Conservation (phyloP, 225 moss, liverwort and hornwort genomes). For the Polytrichum formosum region DNA sequence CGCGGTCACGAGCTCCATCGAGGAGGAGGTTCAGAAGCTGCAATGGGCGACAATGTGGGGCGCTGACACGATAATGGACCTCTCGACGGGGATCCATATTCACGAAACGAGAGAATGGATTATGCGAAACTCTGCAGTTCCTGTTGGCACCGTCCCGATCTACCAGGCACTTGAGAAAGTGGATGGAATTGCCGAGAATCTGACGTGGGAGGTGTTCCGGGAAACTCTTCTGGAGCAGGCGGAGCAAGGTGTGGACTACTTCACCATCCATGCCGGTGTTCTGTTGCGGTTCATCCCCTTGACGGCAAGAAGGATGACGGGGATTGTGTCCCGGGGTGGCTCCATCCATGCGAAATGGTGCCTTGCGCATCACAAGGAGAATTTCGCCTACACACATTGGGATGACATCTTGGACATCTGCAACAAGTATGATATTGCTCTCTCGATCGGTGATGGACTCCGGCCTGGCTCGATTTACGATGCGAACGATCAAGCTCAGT, state of each 20-base stretch:
- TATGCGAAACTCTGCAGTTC: slow-evolving; percentile 79
- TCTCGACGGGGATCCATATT: slow-evolving; percentile 85
- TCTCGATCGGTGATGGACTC: slow-evolving; percentile 89
- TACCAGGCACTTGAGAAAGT: slow-evolving; percentile 97
- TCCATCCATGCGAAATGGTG: slow-evolving; percentile 99
- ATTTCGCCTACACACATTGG: slow-evolving; percentile 91
- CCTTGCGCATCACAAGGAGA: slow-evolving; percentile 89
- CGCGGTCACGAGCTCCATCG: slow-evolving; percentile 88
- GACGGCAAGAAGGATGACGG: slow-evolving; percentile 85
- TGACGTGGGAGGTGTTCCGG: slow-evolving; percentile 90
- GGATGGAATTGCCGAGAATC: slow-evolving; percentile 78
- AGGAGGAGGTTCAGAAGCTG: slow-evolving; percentile 96
- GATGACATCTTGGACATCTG: slow-evolving; percentile 92
- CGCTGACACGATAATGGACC: slow-evolving; percentile 94
- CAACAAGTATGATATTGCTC: slow-evolving; percentile 83
- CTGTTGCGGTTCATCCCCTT: slow-evolving; percentile 85
- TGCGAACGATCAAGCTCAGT: slow-evolving; percentile 92
- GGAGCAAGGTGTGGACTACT: slow-evolving; percentile 97
- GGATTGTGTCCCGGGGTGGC: slow-evolving; percentile 90
- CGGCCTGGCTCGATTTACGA: slow-evolving; percentile 89
- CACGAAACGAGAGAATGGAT: slow-evolving; percentile 99
- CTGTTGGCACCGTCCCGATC: slow-evolving; percentile 90
- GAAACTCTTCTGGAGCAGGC: slow-evolving; percentile 88
- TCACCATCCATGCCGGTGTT: slow-evolving; percentile 94
- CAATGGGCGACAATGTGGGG: slow-evolving; percentile 99